Conservation (phyloP, 2,329 filamentous ascomycete genomes). For the Pseudocercospora crystallina region DNA sequence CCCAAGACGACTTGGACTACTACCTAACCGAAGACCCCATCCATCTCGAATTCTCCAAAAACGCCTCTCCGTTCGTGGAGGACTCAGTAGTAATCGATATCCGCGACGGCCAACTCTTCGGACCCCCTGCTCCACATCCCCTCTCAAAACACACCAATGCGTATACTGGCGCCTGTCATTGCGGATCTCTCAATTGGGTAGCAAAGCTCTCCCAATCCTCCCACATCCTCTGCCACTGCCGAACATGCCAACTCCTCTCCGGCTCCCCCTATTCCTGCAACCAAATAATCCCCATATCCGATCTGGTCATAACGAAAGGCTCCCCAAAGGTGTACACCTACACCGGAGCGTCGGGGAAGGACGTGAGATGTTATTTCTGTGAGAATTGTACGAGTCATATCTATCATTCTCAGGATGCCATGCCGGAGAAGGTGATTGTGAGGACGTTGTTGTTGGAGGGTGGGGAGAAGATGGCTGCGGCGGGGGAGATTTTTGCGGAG, state of each 20-base stretch:
- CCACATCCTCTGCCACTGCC: conserved; percentile 40
- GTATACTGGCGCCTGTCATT: conserved; percentile 36
- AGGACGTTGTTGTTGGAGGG: conserved; percentile 41
- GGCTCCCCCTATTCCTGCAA: conserved; percentile 40
- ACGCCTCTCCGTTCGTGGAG: conserved; percentile 34
- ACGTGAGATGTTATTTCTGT: conserved; percentile 41
- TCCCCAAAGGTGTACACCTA: conserved; percentile 34
- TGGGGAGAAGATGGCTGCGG: conserved; percentile 35
- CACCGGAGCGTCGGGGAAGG: conserved; percentile 36
- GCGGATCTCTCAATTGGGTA: conserved; percentile 31
- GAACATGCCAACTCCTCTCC: conserved; percentile 38
- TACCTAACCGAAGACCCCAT: conserved; percentile 35
- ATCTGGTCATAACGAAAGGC: conserved; percentile 31
- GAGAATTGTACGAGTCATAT: conserved; percentile 41
- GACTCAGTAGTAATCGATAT: conserved; percentile 38
- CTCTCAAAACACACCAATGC: conserved; percentile 18
- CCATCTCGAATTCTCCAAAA: conserved; percentile 33
- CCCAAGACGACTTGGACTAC: conserved; percentile 36
- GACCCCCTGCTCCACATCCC: conserved; percentile 20
- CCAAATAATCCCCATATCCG: conserved; percentile 35
- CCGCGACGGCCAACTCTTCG: conserved; percentile 36
- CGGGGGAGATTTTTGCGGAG: conserved; percentile 41
- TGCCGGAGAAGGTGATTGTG: conserved; percentile 42
- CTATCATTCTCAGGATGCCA: conserved; percentile 42
- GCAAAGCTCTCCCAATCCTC: conserved; percentile 28